Base-by-base conservation (phyloP, 169 alveolate species). In the Ichthyophthirius multifiliis region DNA sequence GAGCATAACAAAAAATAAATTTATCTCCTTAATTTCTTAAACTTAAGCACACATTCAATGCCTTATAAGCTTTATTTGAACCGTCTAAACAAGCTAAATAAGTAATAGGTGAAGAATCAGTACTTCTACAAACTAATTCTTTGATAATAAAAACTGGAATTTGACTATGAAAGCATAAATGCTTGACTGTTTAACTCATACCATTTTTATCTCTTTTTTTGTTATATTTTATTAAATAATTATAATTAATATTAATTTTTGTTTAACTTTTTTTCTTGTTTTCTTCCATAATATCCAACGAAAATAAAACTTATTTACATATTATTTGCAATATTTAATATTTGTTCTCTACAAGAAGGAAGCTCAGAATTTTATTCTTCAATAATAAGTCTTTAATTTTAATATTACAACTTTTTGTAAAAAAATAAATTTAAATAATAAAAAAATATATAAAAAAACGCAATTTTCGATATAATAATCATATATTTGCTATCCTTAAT, bases 211-310 rank as follows among this genome's bases (percentile, higher is more conserved):
- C 4, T 20, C 23, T 20, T 46, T 1, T 16, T 46, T 1, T 13
- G 1, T 46, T 12, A 16, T 0, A 1, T 46, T 13, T 46, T 5
- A n/a, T 46, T 46, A 46, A 27, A 47, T 15, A 47, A 15, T 5
- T 10, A 55, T 55, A 3, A 55, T n/a, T n/a, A n/a, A n/a, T n/a
- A 55, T 27, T 3, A 55, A 15, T 39, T n/a, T n/a, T 55, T 78
- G 18, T 43, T 55, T 31, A 64, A 74, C 65, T 65, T 32, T 78
- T 78, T 78, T n/a, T 43, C 45, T 65, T 78, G 78, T 43, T 78
- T 78, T 65, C 84, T 78, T 1, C 84, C 84, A 64, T 64, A 37
- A 20, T 64, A 78, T 32, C 84, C 84, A 4, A 78, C 75, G 31
- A 78, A 43, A 16, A 78, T 16, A 43, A 55, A 65, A 30, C 77